Conservation (phyloP, 2,329 filamentous ascomycete species). For the Endothia cerciana region DNA sequence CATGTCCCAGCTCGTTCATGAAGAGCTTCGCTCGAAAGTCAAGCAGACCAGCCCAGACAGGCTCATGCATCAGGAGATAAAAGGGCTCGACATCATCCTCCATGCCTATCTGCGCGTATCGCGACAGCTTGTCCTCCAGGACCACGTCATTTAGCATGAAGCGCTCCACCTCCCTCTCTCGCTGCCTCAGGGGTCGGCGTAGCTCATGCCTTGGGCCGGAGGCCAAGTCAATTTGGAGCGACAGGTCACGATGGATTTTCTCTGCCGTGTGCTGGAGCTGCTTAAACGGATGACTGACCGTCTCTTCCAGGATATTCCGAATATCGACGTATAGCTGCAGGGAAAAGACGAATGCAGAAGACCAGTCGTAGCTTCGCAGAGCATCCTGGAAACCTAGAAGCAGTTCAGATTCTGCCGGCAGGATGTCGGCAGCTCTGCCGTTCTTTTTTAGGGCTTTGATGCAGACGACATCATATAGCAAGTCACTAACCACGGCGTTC, state of each 20-base stretch:
- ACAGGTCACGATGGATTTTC: conserved; percentile 24
- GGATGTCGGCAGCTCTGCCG: conserved; percentile 26
- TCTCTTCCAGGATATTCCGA: conserved; percentile 37
- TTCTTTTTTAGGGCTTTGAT: conserved; percentile 37
- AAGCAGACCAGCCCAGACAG: conserved; percentile 34
- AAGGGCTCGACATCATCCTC: conserved; percentile 15
- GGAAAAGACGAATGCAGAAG: conserved; percentile 36
- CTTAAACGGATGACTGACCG: conserved; percentile 30
- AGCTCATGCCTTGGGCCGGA: conserved; percentile 25
- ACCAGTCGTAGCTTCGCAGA: conserved; percentile 30
- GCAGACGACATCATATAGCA: conserved; percentile 26
- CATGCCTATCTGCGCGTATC: conserved; percentile 25
- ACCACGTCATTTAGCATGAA: conserved; percentile 33
- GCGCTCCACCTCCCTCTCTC: conserved; percentile 29
- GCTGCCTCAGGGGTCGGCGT: conserved; percentile 20
- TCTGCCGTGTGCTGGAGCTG: conserved; percentile 32
- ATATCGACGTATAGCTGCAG: conserved; percentile 39
- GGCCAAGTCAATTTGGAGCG: conserved; percentile 26
- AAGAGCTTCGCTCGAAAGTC: conserved; percentile 34
- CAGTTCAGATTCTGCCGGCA: conserved; percentile 36
- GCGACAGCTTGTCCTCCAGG: conserved; percentile 30
- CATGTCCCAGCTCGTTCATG: conserved; percentile 32
- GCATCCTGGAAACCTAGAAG: conserved; percentile 34
- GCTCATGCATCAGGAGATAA: conserved; percentile 27
- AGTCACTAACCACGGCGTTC: not conserved